Evolutionary conservation across 352 stramenopile species (phyloP).

Genomic region (Phytophthora boehmeriae): DNA sequence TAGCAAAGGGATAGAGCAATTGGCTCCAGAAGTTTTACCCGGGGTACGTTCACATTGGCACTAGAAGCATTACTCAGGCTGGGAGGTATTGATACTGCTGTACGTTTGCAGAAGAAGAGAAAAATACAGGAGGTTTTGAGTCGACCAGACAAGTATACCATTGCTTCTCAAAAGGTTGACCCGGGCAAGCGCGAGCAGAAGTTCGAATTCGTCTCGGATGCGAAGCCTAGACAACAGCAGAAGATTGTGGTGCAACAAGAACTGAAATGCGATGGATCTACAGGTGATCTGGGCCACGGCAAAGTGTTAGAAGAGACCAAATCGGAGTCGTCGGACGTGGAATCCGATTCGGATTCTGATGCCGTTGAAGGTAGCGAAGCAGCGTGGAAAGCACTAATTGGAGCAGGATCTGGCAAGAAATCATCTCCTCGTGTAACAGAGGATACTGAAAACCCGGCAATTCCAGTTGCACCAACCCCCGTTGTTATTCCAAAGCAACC

Average conservation of each 20-base stretch:
- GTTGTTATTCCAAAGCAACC: neutral
- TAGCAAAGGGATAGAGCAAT: neutral
- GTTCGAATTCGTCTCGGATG: no score
- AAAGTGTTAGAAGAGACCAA: neutral
- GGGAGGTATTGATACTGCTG: no score
- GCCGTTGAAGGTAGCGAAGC: neutral
- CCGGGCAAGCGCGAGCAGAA: no score
- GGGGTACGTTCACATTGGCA: neutral
- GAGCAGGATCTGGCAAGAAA: neutral
- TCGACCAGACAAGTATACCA: no score
- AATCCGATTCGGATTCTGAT: neutral
- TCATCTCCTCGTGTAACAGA: neutral
- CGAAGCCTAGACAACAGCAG: no score
- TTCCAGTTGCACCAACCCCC: neutral
- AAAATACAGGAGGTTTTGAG: no score
- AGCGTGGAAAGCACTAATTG: neutral
- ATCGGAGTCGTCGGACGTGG: neutral
- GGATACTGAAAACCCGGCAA: neutral
- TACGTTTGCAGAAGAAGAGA: no score
- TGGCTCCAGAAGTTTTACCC: neutral
- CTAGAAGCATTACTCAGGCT: no score
- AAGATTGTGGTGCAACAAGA: neutral
- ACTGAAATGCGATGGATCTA: neutral
- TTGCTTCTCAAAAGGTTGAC: no score
- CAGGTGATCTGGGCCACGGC: neutral